phyloP scores from a whole-genome alignment of 208 protist species.

The Blastocrithidia nonstop region DNA sequence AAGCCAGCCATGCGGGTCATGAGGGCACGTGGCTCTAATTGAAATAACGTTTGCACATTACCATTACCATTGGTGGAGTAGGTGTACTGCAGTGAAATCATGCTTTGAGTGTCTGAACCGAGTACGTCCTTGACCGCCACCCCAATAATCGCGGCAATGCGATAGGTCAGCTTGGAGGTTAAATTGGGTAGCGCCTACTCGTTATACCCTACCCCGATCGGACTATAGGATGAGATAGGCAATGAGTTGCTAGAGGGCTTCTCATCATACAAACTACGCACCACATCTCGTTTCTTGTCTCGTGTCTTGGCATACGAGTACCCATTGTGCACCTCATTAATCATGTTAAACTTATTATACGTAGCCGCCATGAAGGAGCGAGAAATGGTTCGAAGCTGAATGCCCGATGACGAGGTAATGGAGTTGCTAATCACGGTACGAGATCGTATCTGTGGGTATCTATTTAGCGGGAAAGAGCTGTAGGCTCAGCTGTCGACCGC shows the following conservation, averaged over 20 bases:
- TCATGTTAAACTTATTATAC: slow-evolving; percentile 40
- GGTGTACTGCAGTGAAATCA: slow-evolving; percentile 19
- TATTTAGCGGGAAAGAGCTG: slow-evolving; percentile 26
- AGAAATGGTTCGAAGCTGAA: slow-evolving; percentile 16
- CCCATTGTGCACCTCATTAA: slow-evolving; percentile 9
- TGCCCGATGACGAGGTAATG: neutral
- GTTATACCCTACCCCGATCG: neutral
- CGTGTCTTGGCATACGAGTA: slow-evolving; percentile 18
- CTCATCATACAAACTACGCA: slow-evolving; percentile 43
- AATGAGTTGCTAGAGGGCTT: slow-evolving; percentile 8
- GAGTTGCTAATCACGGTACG: slow-evolving; percentile 12
- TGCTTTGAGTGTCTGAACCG: slow-evolving; percentile 11
- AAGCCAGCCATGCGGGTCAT: slow-evolving; percentile 81
- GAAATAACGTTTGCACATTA: slow-evolving; percentile 14
- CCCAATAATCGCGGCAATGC: slow-evolving; percentile 21
- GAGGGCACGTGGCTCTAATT: slow-evolving; percentile 42
- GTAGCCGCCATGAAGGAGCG: slow-evolving; percentile 35
- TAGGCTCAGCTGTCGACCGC: slow-evolving; percentile 46
- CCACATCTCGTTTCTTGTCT: slow-evolving; percentile 24
- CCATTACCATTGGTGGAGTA: slow-evolving; percentile 12
- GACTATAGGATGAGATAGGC: neutral
- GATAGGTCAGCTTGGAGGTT: slow-evolving; percentile 6
- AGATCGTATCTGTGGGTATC: slow-evolving; percentile 45
- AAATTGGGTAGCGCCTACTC: neutral
- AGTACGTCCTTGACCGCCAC: slow-evolving; percentile 12